Percentiles rank a stretch among this genome's conserved stretches.
These are phyloP conservation scores for Farysia itapuensis DNA, from an alignment of 1,284 basidiomycete genomes.

Conservation along the genomic window DNA sequence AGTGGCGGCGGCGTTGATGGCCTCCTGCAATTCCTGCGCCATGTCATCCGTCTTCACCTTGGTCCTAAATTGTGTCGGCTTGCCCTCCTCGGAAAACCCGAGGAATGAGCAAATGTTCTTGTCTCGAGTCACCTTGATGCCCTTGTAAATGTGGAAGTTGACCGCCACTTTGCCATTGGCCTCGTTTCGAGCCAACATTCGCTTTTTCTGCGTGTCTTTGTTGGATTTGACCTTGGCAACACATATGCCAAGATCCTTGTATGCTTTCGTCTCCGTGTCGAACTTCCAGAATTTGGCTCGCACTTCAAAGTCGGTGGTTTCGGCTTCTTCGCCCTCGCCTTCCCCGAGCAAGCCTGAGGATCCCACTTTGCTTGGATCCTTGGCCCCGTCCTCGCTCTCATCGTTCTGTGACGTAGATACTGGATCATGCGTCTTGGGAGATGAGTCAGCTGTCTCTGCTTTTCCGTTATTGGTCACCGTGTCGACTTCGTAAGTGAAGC, in stretches of 20 bases:
- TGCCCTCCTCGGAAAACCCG: conserved; percentile 43
- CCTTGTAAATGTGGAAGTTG: conserved; percentile 46
- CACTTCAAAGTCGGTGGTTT: conserved; percentile 33
- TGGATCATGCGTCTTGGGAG: too few relatives aligned
- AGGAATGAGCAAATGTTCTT: conserved; percentile 42
- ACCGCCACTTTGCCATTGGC: conserved; percentile 51
- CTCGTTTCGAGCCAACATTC: conserved; percentile 50
- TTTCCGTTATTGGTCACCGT: not conserved
- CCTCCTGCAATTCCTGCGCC: conserved; percentile 38
- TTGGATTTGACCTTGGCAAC: conserved; percentile 47
- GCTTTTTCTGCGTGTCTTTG: conserved; percentile 19
- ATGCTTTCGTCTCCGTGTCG: conserved; percentile 23
- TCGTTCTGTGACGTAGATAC: too few relatives aligned
- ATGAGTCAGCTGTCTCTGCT: too few relatives aligned
- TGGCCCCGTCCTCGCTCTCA: not conserved
- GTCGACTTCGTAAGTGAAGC: conserved; percentile 23
- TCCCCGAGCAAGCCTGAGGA: conserved; percentile 32
- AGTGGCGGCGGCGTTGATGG: conserved; percentile 15
- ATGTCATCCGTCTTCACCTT: conserved; percentile 49
- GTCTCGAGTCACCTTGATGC: conserved; percentile 31
- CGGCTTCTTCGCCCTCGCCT: conserved; percentile 53
- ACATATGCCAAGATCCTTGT: conserved; percentile 52
- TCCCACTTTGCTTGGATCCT: conserved; percentile 11
- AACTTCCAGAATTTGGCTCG: conserved; percentile 54
- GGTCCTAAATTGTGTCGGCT: conserved; percentile 42